Evolutionary conservation across 2,329 filamentous ascomycete genomes (phyloP).

Genomic region (Alternaria triticina): DNA sequence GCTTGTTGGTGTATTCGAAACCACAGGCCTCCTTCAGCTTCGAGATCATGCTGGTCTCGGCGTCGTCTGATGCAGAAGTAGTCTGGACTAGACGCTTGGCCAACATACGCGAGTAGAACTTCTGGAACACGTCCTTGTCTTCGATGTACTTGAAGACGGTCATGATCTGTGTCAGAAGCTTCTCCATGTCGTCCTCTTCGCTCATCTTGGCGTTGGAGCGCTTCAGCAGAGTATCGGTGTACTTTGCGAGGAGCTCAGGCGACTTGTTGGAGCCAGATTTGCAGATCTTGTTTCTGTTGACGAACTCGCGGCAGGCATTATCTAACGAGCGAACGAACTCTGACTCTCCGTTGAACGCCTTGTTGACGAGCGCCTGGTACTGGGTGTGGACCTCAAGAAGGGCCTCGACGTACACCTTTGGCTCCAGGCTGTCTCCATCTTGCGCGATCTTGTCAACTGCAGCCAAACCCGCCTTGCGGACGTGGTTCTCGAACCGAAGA

Average conservation of each 20-base stretch:
- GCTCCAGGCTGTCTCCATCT: constrained; percentile 88
- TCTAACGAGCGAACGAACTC: constrained; percentile 96
- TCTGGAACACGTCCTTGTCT: constrained; percentile 99
- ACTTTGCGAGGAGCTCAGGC: constrained; percentile 92
- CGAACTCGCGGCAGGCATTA: constrained; percentile 96
- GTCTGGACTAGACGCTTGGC: constrained; percentile 93
- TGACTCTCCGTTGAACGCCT: constrained; percentile 91
- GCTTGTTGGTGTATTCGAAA: constrained; percentile 99
- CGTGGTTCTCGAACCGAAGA: constrained; percentile 87
- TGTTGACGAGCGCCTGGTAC: constrained; percentile 89
- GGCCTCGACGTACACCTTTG: constrained; percentile 95
- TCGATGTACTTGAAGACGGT: constrained; percentile 99
- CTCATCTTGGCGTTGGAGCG: constrained; percentile 86
- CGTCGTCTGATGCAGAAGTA: constrained; percentile 94
- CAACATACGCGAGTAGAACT: constrained; percentile 97
- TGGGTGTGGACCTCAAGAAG: constrained; percentile 92
- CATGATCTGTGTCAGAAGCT: constrained; percentile 91
- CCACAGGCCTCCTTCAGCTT: constrained; percentile 98
- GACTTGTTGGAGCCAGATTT: constrained; percentile 92
- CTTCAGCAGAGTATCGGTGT: constrained; percentile 89
- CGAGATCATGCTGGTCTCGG: constrained; percentile 99
- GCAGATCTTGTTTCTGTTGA: constrained; percentile 97
- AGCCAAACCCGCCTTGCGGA: constrained; percentile 83
- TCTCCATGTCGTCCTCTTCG: constrained; percentile 92
- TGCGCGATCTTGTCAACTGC: constrained; percentile 91